A percentile compares a stretch with the other conserved stretches of the same genome.
Conservation (phyloP, 2,329 filamentous ascomycete genomes). For the Seiridium cupressi region DNA sequence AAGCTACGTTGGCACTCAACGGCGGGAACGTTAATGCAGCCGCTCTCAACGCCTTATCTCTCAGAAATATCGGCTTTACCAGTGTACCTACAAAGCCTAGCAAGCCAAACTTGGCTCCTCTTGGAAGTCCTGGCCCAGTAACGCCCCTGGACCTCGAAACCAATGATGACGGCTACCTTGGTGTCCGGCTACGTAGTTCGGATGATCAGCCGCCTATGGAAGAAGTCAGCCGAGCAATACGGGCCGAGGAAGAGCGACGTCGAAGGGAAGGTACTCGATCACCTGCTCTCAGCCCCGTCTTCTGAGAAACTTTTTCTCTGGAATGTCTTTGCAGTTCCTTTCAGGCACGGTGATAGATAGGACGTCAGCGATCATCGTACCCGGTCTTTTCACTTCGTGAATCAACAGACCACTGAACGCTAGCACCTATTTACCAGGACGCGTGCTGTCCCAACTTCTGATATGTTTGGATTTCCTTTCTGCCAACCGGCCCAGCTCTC, state of each 20-base stretch:
- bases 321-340: no score
- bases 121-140: conserved; percentile 59
- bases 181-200: conserved; percentile 24
- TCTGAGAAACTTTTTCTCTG: neutral
- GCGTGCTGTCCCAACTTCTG: no score
- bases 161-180: conserved; percentile 35
- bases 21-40: conserved; percentile 26
- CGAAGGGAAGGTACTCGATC: conserved; percentile 29
- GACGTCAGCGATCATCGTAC: no score
- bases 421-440: no score
- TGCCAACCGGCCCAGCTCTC: no score
- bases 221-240: conserved; percentile 27
- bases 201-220: conserved; percentile 20
- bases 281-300: conserved; percentile 22
- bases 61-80: conserved; percentile 36
- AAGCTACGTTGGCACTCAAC: conserved; percentile 47
- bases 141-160: conserved; percentile 59
- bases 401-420: no score
- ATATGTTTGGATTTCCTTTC: no score
- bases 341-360: no score
- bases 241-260: conserved; percentile 29
- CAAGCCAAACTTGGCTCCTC: conserved; percentile 50
- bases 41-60: conserved; percentile 31
- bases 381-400: no score
- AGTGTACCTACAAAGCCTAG: conserved; percentile 31